phyloP scores from a whole-genome alignment of 78 protist genomes.

The Dictyostelium firmibasis region DNA sequence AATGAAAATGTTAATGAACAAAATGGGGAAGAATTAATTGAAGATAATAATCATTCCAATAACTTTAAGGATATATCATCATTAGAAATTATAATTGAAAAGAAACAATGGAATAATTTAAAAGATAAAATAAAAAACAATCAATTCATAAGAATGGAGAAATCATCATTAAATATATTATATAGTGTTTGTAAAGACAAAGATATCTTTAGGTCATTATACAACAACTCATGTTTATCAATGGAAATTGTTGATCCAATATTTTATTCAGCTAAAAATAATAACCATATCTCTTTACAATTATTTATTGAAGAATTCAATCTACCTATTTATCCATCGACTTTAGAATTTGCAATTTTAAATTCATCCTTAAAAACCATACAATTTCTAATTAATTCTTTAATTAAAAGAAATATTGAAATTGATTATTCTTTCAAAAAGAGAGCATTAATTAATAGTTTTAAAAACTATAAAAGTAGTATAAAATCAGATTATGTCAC shows the following conservation, averaged over 20 bases:
- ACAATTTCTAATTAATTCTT: not conserved
- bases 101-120: not conserved
- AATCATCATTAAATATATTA: not conserved
- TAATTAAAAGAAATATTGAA: not conserved
- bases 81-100: not conserved
- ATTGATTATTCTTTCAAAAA: not conserved
- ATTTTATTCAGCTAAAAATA: not conserved
- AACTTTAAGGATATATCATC: not conserved
- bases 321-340: slow-evolving; percentile 4
- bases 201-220: not conserved
- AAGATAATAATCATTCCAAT: not conserved
- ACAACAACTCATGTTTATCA: not conserved
- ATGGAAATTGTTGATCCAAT: not conserved
- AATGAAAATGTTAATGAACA: no score
- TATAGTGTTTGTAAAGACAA: not conserved
- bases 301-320: not conserved
- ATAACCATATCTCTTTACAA: not conserved
- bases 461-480: not conserved
- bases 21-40: not conserved
- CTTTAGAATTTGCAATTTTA: not conserved
- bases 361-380: not conserved
- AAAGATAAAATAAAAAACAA: not conserved
- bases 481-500: not conserved
- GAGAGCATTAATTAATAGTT: not conserved
- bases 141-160: not conserved